Base-by-base conservation (phyloP, 768 basidiomycete genomes). In the Arthromyces matolae region DNA sequence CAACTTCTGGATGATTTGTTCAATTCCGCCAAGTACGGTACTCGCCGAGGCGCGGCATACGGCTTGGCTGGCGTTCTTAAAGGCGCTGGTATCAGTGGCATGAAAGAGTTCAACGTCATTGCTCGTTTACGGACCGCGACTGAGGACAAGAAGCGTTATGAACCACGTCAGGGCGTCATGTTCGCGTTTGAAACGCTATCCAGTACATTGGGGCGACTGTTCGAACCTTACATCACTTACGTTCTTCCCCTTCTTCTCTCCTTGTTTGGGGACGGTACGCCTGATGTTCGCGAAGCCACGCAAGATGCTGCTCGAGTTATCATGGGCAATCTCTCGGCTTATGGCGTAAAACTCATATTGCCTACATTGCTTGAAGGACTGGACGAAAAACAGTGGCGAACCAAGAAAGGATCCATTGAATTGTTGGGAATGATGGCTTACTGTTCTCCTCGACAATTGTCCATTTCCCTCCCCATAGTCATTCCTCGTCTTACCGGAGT, bases 351-450 rank as follows among this genome's bases (percentile, higher is more conserved):
- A 68, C 80, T 93, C 36, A 93, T 99, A 50, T 69, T 98, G 13
- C 95, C 96, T 0, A 86, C 88, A 2, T 65, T 99, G 18, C 75
- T 99, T 8, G 84, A 84, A 31, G 94, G 93, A 19, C 70, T 98
- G 42, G 94, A 98, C 56, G 96, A 98, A 65, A 97, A 95, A 62
- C 95, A 98, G 60, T 98, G 96, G 96, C 78, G 96, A 12, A 91
- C 93, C 1, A 98, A 98, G 72, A 90, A 90, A 65, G 96, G 95
- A 2, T 94, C 94, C 6, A 97, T 98, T 51, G 96, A 99, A 63
- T 70, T 98, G 5, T 71, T 99, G 50, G 96, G 96, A 19, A 89
- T 93, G 78, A 98, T 98, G 94, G 96, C 96, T 1, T 98, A 95
- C 67, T 95, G 94, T 63, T 93, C 96, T 8, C 96, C 95, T 1